Percentiles rank a stretch among this genome's conserved stretches.
Conservation (phyloP, 2,329 filamentous ascomycete genomes). For the Talaromyces sp. region DNA sequence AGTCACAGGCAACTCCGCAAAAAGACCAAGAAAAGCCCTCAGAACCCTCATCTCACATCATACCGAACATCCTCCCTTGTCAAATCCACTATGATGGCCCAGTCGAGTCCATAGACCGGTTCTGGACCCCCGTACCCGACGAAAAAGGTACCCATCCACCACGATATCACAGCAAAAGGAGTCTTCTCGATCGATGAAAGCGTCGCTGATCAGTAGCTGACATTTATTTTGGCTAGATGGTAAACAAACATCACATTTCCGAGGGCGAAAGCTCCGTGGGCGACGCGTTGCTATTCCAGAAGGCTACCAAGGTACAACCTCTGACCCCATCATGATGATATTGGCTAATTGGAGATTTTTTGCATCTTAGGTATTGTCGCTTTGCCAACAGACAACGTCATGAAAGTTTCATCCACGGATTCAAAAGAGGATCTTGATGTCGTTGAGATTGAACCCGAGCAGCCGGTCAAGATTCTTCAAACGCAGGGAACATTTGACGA, state of each 20-base stretch:
- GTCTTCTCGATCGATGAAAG: too few species aligned
- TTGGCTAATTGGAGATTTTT: background rate
- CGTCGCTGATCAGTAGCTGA: background rate
- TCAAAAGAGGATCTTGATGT: conserved; percentile 51
- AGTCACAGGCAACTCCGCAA: conserved; percentile 33
- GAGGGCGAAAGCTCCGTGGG: conserved; percentile 77
- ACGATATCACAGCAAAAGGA: background rate
- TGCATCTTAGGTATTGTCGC: conserved; percentile 58
- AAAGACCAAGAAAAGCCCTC: conserved; percentile 6
- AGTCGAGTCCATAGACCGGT: conserved; percentile 63
- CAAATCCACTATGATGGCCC: conserved; percentile 77
- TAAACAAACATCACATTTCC: conserved; percentile 66
- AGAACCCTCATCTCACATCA: conserved; percentile 46
- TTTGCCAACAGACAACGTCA: conserved; percentile 47
- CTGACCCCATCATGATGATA: background rate
- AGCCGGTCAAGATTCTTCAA: conserved; percentile 62
- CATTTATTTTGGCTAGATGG: conserved; percentile 17
- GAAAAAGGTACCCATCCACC: conserved; percentile 39
- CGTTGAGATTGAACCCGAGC: conserved; percentile 41
- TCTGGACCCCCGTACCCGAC: conserved; percentile 67
- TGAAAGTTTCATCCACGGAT: conserved; percentile 30
- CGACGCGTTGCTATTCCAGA: conserved; percentile 67
- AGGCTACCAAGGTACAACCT: conserved; percentile 62
- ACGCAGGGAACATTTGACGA: conserved; percentile 71
- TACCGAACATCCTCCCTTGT: conserved; percentile 77